Percentiles rank a stretch among this genome's conserved stretches.
phyloP scores from a whole-genome alignment of 768 basidiomycete genomes.

The Suillus clintonianus region DNA sequence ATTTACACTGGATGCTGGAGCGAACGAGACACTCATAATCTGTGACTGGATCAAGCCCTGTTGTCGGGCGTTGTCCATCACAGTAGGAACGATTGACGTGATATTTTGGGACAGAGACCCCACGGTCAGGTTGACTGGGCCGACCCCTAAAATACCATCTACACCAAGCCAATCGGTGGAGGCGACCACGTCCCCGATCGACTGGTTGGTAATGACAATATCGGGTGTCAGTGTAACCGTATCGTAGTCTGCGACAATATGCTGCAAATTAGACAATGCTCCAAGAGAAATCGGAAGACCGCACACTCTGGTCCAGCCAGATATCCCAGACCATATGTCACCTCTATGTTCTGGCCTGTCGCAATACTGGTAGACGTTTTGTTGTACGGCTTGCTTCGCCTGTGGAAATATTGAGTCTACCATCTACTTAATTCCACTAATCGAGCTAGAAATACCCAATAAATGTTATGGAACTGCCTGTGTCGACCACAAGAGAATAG shows the following conservation, averaged over 20 bases:
- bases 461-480: slow-evolving; percentile 26
- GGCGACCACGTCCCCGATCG: neutral
- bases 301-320: slow-evolving; percentile 35
- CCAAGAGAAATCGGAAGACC: neutral
- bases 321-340: neutral
- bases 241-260: neutral
- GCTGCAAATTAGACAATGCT: neutral
- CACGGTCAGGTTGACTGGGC: neutral
- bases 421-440: neutral
- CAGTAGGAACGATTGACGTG: neutral
- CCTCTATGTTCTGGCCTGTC: slow-evolving; percentile 9
- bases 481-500: slow-evolving; percentile 23
- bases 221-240: neutral
- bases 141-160: neutral
- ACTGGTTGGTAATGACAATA: neutral
- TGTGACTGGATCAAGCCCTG: neutral
- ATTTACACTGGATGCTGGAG: neutral
- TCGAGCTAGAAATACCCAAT: slow-evolving; percentile 6
- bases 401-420: neutral
- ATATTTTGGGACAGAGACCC: neutral
- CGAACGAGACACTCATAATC: neutral
- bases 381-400: slow-evolving; percentile 11
- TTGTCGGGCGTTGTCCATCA: neutral
- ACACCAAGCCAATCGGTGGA: neutral
- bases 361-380: slow-evolving; percentile 11